Percentiles rank a stretch among this genome's conserved stretches.
These are phyloP conservation scores for Globisporangium echinulatum DNA, from an alignment of 352 stramenopile genomes.

Conservation along the genomic window DNA sequence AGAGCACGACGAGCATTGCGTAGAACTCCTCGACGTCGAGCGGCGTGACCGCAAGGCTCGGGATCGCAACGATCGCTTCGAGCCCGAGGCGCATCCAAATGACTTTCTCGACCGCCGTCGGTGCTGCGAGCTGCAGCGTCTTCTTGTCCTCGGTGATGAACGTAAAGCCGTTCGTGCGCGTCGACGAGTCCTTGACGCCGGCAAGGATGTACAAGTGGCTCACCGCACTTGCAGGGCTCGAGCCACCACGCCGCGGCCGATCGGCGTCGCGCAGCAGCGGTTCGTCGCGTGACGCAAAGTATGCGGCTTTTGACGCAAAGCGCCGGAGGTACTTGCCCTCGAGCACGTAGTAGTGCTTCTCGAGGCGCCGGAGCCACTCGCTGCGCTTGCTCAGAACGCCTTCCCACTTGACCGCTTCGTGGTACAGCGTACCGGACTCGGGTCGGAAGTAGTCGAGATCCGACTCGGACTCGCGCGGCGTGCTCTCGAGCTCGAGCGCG, in stretches of 20 bases:
- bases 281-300: conserved; percentile 70
- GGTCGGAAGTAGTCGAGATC: conserved; percentile 37
- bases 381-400: conserved; percentile 70
- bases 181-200: conserved; percentile 81
- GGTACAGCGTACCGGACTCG: conserved; percentile 64
- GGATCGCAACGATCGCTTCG: conserved; percentile 81
- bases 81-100: conserved; percentile 85
- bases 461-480: conserved; percentile 15
- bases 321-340: conserved; percentile 80
- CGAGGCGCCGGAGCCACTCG: conserved; percentile 75
- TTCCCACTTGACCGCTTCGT: conserved; percentile 83
- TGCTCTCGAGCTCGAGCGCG: conserved; percentile 16
- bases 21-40: conserved; percentile 89
- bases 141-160: conserved; percentile 87
- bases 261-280: conserved; percentile 50
- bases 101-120: conserved; percentile 76
- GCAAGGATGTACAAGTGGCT: conserved; percentile 77
- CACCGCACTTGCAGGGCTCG: conserved; percentile 33
- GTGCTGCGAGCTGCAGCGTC: conserved; percentile 66
- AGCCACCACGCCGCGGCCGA: conserved; percentile 29
- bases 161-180: conserved; percentile 75
- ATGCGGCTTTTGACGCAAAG: conserved; percentile 82
- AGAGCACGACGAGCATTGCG: conserved; percentile 84
- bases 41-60: conserved; percentile 66
- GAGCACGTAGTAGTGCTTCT: conserved; percentile 85